Conservation (phyloP, 352 stramenopile species). For the Globisporangium cystogenes region DNA sequence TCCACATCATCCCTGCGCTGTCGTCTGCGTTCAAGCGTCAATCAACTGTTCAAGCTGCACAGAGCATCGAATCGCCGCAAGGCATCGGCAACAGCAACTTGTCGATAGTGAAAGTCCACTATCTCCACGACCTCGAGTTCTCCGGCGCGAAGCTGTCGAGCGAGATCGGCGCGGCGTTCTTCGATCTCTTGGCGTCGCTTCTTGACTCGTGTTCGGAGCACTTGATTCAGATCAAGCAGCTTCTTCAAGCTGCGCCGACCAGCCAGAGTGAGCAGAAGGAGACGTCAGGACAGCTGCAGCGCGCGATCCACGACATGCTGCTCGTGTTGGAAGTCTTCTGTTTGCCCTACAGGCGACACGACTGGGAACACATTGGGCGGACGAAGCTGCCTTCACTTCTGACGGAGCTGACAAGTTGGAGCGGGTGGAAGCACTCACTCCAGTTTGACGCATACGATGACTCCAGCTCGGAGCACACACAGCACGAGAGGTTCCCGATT, state of each 20-base stretch:
- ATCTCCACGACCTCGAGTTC: conserved; percentile 67
- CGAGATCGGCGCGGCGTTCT: conserved; percentile 60
- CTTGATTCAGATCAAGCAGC: conserved; percentile 30
- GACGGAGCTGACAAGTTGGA: conserved; percentile 72
- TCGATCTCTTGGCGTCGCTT: conserved; percentile 49
- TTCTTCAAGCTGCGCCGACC: conserved; percentile 16
- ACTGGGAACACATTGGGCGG: conserved; percentile 56
- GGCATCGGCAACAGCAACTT: background rate
- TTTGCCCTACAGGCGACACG: conserved; percentile 55
- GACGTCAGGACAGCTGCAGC: conserved; percentile 26
- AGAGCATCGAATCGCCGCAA: background rate
- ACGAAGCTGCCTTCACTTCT: conserved; percentile 61
- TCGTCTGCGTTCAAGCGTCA: conserved; percentile 78
- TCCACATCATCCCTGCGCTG: conserved; percentile 70
- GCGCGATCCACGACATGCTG: conserved; percentile 61
- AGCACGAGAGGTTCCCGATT: conserved; percentile 40
- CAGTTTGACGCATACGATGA: conserved; percentile 46
- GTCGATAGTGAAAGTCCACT: conserved; percentile 68
- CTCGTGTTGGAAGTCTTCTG: conserved; percentile 74
- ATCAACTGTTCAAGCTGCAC: background rate
- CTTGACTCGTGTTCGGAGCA: conserved; percentile 35
- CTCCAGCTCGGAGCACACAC: conserved; percentile 19
- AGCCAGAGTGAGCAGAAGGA: conserved; percentile 13
- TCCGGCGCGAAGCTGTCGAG: conserved; percentile 35
- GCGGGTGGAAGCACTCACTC: conserved; percentile 64